Base-by-base conservation (phyloP, 2,329 filamentous ascomycete genomes). In the Colletotrichum orbiculare region DNA sequence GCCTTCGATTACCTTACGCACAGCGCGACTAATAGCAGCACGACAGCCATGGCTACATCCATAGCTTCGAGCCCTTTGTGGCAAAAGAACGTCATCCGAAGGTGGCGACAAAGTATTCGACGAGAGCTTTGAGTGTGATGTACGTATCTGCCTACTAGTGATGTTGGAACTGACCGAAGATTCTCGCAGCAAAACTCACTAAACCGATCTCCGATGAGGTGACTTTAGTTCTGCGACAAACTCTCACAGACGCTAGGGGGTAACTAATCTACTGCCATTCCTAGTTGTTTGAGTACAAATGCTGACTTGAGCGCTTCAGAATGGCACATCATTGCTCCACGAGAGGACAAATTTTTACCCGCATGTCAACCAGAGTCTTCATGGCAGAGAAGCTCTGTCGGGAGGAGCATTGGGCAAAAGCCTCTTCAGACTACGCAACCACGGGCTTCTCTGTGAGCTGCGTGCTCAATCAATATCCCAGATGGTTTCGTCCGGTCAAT, bases 341-440 rank as follows among this genome's bases (percentile, higher is more conserved):
- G 25, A 25, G 25, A 25, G 25, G 6, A 64, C 66, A 6, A 42
- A 50, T 83, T 9, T 76, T 87, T 9, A 81, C 83, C 10, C 80
- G 82, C 8, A 68, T 85, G n/a, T 83, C 83, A 0, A 81, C 83
- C 4, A 75, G 81, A 6, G 77, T 84, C 6, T 85, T 85, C 67
- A 70, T 85, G 2, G 83, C 83, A 7, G 68, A 72, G 6, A 72
- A 75, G 4, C 70, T 84, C 11, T 83, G 81, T 70, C 80, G 80
- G 5, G 77, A 85, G 67, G 70, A 78, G 39, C 72, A 77, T 45
- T 86, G 83, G 83, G 25, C 25, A 25, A 25, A 25, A 25, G 25
- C 25, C 25, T 25, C 1, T 25, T 25, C 25, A 25, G 25, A 25
- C 25, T 25, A 25, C 25, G 25, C 4, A 5, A 25, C 3, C 25